Percentiles rank a stretch among this genome's conserved stretches.
Evolutionary conservation across 2,329 filamentous ascomycete species (phyloP).

Genomic region (Xylariaceae sp.): DNA sequence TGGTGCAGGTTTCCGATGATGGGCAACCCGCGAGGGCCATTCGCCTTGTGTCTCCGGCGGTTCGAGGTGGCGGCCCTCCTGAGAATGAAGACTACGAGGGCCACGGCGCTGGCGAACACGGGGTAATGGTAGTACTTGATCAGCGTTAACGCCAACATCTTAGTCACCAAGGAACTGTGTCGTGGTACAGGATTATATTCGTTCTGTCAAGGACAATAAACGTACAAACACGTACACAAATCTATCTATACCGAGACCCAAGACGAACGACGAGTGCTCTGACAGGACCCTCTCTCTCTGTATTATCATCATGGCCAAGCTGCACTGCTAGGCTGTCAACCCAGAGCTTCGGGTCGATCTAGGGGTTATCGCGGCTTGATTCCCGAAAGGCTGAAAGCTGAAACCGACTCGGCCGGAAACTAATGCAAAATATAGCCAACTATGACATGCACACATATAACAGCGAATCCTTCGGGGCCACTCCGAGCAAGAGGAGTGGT

Average conservation of each 20-base stretch:
- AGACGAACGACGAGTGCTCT: too few species aligned
- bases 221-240: too few species aligned
- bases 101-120: slow-evolving; percentile 2
- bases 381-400: background rate
- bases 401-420: slow-evolving; percentile 3
- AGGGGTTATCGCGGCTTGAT: too few species aligned
- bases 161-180: background rate
- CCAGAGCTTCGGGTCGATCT: slow-evolving; percentile 1
- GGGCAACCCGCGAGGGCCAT: background rate
- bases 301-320: background rate
- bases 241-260: too few species aligned
- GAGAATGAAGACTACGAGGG: slow-evolving; percentile 1
- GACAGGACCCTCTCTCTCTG: too few species aligned
- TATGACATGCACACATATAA: too few species aligned
- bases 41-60: slow-evolving; percentile 1
- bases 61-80: slow-evolving; percentile 1
- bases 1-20: slow-evolving; percentile 4
- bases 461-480: background rate
- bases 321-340: background rate
- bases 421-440: too few species aligned
- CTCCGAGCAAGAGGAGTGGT: too few species aligned
- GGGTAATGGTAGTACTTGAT: slow-evolving; percentile 3
- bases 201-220: slow-evolving; percentile 1
- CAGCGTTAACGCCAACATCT: slow-evolving; percentile 2
- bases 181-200: background rate